These are phyloP conservation scores for Quercus phellos DNA, from an alignment of 331 rosid genomes.

Conservation along the genomic window DNA sequence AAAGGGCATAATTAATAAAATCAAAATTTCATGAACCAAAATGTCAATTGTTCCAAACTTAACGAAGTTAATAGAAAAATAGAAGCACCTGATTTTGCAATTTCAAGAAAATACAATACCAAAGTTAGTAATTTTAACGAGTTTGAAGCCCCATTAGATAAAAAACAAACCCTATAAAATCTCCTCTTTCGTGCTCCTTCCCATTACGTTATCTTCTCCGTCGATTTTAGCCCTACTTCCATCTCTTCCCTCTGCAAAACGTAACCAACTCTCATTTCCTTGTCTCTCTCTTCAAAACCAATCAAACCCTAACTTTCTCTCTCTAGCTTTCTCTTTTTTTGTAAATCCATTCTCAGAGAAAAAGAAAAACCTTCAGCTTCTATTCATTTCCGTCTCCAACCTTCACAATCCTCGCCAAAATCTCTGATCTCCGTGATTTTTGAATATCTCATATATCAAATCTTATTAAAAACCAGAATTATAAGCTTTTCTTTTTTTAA, in stretches of 20 bases:
- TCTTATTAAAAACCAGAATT: neutral
- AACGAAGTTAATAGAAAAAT: neutral
- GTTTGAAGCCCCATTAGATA: slow-evolving; percentile 6
- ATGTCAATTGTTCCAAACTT: too few relatives aligned
- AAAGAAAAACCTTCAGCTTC: neutral
- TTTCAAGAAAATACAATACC: neutral
- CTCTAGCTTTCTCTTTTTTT: neutral
- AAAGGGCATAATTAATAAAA: too few relatives aligned
- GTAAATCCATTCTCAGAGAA: too few relatives aligned
- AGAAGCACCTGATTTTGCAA: slow-evolving; percentile 7
- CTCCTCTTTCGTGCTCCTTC: slow-evolving; percentile 15
- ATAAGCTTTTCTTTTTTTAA: neutral
- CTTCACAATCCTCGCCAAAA: neutral
- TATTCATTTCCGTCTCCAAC: neutral
- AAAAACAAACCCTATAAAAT: slow-evolving; percentile 16
- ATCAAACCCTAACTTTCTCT: neutral
- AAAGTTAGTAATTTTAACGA: neutral
- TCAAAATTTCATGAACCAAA: too few relatives aligned
- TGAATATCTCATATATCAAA: neutral
- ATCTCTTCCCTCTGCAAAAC: neutral
- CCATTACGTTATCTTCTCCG: slow-evolving; percentile 30
- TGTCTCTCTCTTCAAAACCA: neutral
- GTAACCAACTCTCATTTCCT: neutral
- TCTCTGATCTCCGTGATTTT: neutral
- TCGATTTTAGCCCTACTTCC: slow-evolving; percentile 28